Conservation (phyloP, 371 early-diverging fungal genomes). For the Mortierella sp. region DNA sequence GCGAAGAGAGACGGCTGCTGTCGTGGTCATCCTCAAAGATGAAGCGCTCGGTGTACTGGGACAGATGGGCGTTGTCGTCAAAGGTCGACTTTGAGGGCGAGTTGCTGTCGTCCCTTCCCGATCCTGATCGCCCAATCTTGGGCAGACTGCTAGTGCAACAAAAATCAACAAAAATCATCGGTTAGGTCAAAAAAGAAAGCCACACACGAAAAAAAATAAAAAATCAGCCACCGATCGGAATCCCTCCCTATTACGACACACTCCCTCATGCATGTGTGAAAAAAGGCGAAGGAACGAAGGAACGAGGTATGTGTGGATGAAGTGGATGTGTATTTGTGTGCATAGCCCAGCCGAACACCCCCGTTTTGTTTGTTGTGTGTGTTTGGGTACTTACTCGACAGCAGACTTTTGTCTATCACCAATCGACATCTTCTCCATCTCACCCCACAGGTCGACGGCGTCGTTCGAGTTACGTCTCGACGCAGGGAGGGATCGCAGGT, state of each 20-base stretch:
- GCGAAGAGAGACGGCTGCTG: constrained; percentile 23
- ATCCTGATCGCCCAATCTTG: constrained; percentile 24
- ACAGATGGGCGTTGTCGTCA: constrained; percentile 30
- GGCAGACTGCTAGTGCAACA: constrained; percentile 7
- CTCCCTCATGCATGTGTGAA: constrained; percentile 5
- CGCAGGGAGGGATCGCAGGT: constrained; percentile 18
- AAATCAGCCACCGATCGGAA: constrained; percentile 14
- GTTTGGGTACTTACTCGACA: constrained; percentile 22
- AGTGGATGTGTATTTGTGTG: neutral
- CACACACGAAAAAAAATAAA: neutral
- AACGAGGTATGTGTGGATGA: neutral
- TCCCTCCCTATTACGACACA: constrained; percentile 10
- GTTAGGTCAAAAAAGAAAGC: constrained; percentile 1
- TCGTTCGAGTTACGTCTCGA: constrained; percentile 65
- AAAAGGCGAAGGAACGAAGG: constrained; percentile 10
- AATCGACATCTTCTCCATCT: constrained; percentile 57
- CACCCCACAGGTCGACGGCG: constrained; percentile 60
- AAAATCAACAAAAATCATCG: neutral
- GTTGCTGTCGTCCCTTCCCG: constrained; percentile 14
- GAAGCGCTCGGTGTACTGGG: constrained; percentile 42
- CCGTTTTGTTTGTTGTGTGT: neutral
- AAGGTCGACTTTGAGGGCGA: constrained; percentile 24
- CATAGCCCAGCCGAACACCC: neutral
- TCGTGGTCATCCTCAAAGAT: constrained; percentile 42
- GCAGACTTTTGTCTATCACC: constrained; percentile 12